Percentiles rank a stretch among this genome's conserved stretches.
These are phyloP conservation scores for Hypomontagnella monticulosa DNA, from an alignment of 495 filamentous ascomycete genomes.

Conservation along the genomic window DNA sequence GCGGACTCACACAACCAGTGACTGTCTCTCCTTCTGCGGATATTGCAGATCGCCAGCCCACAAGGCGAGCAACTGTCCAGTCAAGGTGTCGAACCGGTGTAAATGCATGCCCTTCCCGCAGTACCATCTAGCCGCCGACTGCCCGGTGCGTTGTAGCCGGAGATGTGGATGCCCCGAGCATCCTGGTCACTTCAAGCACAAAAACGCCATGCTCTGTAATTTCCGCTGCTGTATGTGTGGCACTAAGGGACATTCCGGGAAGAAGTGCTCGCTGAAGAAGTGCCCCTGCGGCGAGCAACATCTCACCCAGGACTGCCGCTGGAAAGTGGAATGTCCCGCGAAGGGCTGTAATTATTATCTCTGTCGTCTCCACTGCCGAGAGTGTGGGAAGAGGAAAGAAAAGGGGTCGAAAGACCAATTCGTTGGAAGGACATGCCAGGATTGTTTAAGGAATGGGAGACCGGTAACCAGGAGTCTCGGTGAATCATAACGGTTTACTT, in stretches of 20 bases:
- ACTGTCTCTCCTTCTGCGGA: slow-evolving; percentile 45
- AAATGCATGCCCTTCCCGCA: slow-evolving; percentile 53
- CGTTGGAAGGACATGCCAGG: slow-evolving; percentile 44
- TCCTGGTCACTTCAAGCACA: slow-evolving; percentile 42
- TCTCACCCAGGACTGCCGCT: slow-evolving; percentile 53
- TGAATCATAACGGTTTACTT: too few relatives aligned
- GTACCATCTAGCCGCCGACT: slow-evolving; percentile 45
- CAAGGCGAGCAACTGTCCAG: slow-evolving; percentile 40
- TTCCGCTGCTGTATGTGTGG: slow-evolving; percentile 56
- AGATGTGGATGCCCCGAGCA: slow-evolving; percentile 38
- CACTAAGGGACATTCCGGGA: slow-evolving; percentile 47
- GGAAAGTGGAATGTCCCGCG: slow-evolving; percentile 49
- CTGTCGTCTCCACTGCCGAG: slow-evolving; percentile 51
- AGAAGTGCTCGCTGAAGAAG: slow-evolving; percentile 42
- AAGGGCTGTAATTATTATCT: slow-evolving; percentile 45
- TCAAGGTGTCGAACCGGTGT: slow-evolving; percentile 47
- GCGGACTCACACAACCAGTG: slow-evolving; percentile 26
- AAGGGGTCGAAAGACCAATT: slow-evolving; percentile 43
- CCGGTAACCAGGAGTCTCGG: slow-evolving; percentile 5
- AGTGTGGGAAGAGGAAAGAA: slow-evolving; percentile 45
- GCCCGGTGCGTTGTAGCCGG: slow-evolving; percentile 47
- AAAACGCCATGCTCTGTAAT: slow-evolving; percentile 50
- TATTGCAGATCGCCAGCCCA: slow-evolving; percentile 46
- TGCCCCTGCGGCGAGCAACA: slow-evolving; percentile 50
- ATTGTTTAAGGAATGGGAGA: slow-evolving; percentile 42